A percentile compares a stretch with the other conserved stretches of the same genome.
Conservation (phyloP, 352 stramenopile genomes). For the Globisporangium nagaii region DNA sequence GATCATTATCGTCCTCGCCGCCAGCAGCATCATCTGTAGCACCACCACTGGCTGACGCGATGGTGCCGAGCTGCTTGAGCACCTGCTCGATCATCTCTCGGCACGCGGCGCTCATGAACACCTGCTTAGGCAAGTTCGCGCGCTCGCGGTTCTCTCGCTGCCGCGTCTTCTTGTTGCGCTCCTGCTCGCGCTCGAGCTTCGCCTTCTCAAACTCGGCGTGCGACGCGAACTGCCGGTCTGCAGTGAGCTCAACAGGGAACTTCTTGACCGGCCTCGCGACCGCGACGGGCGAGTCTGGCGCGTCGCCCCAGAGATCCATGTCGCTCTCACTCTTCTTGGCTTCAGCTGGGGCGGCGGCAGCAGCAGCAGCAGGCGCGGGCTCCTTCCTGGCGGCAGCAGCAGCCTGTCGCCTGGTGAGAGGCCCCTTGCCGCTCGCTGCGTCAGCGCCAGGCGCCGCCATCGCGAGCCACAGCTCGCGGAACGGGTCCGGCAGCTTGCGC, state of each 20-base stretch:
- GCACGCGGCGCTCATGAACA: slow-evolving; percentile 89
- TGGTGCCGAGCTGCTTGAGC: slow-evolving; percentile 38
- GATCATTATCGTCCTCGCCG: slow-evolving; percentile 8
- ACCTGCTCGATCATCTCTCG: slow-evolving; percentile 86
- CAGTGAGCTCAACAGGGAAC: slow-evolving; percentile 34
- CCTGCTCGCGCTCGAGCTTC: slow-evolving; percentile 39
- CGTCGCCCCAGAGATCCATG: slow-evolving; percentile 42
- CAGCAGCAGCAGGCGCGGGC: background rate
- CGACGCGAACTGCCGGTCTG: slow-evolving; percentile 74
- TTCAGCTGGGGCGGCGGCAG: background rate
- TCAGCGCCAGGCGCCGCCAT: slow-evolving; percentile 17
- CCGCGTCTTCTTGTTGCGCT: slow-evolving; percentile 75
- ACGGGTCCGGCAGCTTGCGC: slow-evolving; percentile 95
- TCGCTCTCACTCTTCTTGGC: slow-evolving; percentile 3
- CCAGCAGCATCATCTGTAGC: slow-evolving; percentile 8
- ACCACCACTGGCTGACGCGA: slow-evolving; percentile 9
- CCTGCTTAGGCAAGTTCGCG: slow-evolving; percentile 83
- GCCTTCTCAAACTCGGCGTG: slow-evolving; percentile 63
- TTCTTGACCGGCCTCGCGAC: slow-evolving; percentile 13
- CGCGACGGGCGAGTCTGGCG: background rate
- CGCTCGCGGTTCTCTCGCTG: slow-evolving; percentile 89
- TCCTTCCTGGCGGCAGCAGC: background rate
- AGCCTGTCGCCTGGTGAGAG: slow-evolving; percentile 5
- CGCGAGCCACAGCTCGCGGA: slow-evolving; percentile 89
- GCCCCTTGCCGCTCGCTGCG: slow-evolving; percentile 7